phyloP scores from a whole-genome alignment of 495 filamentous ascomycete genomes.

The Chaetomium tenue region DNA sequence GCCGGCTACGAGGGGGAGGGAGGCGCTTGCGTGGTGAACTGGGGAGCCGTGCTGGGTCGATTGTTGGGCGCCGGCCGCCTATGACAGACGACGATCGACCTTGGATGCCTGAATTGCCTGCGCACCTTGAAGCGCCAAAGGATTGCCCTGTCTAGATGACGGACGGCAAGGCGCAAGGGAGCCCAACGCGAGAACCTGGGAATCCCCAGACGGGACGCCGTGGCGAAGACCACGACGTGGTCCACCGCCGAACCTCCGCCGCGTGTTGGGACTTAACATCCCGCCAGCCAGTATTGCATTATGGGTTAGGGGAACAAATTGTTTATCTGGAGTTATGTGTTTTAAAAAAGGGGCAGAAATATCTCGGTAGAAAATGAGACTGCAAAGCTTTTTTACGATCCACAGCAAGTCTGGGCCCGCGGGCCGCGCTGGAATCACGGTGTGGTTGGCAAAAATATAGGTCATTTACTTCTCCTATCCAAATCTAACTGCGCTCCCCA shows the following conservation, averaged over 20 bases:
- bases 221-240: neutral
- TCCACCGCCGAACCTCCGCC: neutral
- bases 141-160: neutral
- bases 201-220: neutral
- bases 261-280: neutral
- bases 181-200: neutral
- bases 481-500: neutral
- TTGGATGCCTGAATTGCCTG: neutral
- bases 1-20: constrained; percentile 16
- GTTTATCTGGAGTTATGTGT: constrained; percentile 8
- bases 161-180: neutral
- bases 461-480: neutral
- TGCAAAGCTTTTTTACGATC: constrained; percentile 6
- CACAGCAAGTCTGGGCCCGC: neutral
- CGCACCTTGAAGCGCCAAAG: neutral
- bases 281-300: neutral
- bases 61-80: constrained; percentile 2
- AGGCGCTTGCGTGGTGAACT: constrained; percentile 32
- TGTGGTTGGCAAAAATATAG: neutral
- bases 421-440: neutral
- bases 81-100: neutral
- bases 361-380: neutral
- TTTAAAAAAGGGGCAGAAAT: neutral
- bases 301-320: neutral
- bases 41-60: neutral